Evolutionary conservation across 2,329 filamentous ascomycete genomes (phyloP).

Genomic region (Curvularia sp.): DNA sequence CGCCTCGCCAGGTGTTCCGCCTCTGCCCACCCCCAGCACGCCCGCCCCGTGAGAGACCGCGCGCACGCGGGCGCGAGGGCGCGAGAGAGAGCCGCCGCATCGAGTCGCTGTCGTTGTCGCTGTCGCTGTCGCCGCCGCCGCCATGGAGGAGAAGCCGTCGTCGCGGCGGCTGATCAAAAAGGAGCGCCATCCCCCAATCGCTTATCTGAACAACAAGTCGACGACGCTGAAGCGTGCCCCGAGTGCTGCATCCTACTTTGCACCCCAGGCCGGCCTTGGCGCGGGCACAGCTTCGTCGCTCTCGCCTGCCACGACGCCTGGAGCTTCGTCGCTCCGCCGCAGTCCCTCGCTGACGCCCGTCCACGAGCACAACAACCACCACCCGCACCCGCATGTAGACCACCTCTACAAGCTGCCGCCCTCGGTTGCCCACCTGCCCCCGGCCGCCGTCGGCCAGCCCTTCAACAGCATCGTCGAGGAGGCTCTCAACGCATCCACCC

Average conservation of each 20-base stretch:
- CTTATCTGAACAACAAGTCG: slow-evolving; percentile 26
- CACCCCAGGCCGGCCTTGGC: slow-evolving; percentile 19
- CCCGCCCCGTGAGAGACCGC: too few species aligned
- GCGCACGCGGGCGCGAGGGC: too few species aligned
- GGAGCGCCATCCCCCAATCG: slow-evolving; percentile 28
- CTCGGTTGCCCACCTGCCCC: slow-evolving; percentile 18
- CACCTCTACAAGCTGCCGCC: slow-evolving; percentile 11
- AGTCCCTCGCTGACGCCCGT: slow-evolving; percentile 29
- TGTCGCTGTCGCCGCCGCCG: neutral
- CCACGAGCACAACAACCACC: slow-evolving; percentile 22
- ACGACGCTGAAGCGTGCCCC: slow-evolving; percentile 31
- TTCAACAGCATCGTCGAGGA: slow-evolving; percentile 51
- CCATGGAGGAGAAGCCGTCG: slow-evolving; percentile 29
- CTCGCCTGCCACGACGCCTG: slow-evolving; percentile 17
- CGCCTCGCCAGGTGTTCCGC: too few species aligned
- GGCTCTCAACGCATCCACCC: slow-evolving; percentile 25
- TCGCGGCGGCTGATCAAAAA: slow-evolving; percentile 27
- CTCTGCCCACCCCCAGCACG: slow-evolving; percentile 1
- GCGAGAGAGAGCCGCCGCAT: too few species aligned
- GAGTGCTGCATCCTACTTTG: slow-evolving; percentile 30
- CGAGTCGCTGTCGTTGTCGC: too few species aligned
- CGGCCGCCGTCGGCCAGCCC: slow-evolving; percentile 40
- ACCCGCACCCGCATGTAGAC: slow-evolving; percentile 11
- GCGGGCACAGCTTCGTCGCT: slow-evolving; percentile 8
- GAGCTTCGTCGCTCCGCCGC: slow-evolving; percentile 20